A percentile compares a stretch with the other conserved stretches of the same genome.
Evolutionary conservation across 768 basidiomycete species (phyloP).

Genomic region (Tubosaeta sp.): DNA sequence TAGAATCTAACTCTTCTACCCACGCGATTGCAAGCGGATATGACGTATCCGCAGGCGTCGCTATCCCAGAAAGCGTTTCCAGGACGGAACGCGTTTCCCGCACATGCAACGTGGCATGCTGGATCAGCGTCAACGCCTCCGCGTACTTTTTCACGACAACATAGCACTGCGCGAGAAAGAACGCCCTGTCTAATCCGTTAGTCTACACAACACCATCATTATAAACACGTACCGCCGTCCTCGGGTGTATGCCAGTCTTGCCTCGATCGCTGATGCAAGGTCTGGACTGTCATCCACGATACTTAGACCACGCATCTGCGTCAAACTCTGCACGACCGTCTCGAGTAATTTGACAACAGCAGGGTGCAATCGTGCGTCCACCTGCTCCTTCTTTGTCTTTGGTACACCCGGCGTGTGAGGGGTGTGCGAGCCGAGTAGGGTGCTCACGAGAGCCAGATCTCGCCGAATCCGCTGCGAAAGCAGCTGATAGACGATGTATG

Average conservation of each 20-base stretch:
- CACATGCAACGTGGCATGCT: conserved; percentile 67
- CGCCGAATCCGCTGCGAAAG: conserved; percentile 85
- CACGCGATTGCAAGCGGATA: conserved; percentile 48
- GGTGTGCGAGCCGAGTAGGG: conserved; percentile 48
- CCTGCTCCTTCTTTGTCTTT: conserved; percentile 41
- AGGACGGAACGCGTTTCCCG: conserved; percentile 64
- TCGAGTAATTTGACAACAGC: conserved; percentile 88
- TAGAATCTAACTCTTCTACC: conserved; percentile 50
- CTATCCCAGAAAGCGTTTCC: conserved; percentile 44
- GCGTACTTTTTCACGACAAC: conserved; percentile 63
- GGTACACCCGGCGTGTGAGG: conserved; percentile 19
- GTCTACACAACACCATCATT: not conserved
- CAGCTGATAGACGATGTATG: conserved; percentile 84
- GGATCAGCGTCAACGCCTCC: conserved; percentile 65
- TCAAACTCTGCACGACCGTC: conserved; percentile 77
- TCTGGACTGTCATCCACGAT: conserved; percentile 88
- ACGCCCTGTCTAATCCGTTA: conserved; percentile 44
- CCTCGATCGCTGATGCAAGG: conserved; percentile 73
- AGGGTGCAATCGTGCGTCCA: conserved; percentile 73
- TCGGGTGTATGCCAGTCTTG: conserved; percentile 67
- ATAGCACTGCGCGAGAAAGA: conserved; percentile 77
- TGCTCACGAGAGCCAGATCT: conserved; percentile 75
- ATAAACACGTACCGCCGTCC: conserved; percentile 56
- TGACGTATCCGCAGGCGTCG: conserved; percentile 37
- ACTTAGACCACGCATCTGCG: conserved; percentile 77